Conservation (phyloP, 2,329 filamentous ascomycete genomes). For the Sclerotinia nivalis region DNA sequence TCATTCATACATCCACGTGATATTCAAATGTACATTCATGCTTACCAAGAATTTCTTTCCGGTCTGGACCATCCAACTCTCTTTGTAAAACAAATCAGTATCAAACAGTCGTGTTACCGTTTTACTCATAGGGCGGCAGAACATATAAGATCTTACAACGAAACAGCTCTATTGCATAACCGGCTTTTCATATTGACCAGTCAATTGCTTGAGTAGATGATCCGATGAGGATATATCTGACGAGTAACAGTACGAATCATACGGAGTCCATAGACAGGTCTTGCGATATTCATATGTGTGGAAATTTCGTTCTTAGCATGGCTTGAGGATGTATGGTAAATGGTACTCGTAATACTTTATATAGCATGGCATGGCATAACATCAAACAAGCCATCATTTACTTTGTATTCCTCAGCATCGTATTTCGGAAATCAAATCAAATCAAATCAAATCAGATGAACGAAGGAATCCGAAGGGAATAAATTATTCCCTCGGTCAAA, state of each 20-base stretch:
- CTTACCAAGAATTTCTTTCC: neutral
- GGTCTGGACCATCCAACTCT: neutral
- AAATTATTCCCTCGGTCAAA: neutral
- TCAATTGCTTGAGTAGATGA: neutral
- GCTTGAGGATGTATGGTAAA: neutral
- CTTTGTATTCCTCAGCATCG: neutral
- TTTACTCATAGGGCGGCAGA: neutral
- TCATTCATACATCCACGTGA: neutral
- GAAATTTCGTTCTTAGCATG: neutral
- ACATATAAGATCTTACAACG: neutral
- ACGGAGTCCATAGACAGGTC: neutral
- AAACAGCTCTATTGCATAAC: neutral
- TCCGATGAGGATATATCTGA: neutral
- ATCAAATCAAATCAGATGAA: neutral
- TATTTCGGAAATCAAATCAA: conserved; percentile 2
- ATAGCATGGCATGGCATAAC: too few species aligned
- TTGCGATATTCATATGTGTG: neutral
- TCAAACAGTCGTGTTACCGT: neutral
- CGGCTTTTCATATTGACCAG: neutral
- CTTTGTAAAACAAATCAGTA: neutral
- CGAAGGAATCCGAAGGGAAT: neutral
- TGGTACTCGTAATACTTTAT: too few species aligned
- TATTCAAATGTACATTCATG: neutral
- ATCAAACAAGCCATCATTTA: neutral
- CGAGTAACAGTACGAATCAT: too few species aligned